These are phyloP conservation scores for Ophiocordyceps polyrhachis-furcata DNA, from an alignment of 2,329 filamentous ascomycete genomes.

Conservation along the genomic window DNA sequence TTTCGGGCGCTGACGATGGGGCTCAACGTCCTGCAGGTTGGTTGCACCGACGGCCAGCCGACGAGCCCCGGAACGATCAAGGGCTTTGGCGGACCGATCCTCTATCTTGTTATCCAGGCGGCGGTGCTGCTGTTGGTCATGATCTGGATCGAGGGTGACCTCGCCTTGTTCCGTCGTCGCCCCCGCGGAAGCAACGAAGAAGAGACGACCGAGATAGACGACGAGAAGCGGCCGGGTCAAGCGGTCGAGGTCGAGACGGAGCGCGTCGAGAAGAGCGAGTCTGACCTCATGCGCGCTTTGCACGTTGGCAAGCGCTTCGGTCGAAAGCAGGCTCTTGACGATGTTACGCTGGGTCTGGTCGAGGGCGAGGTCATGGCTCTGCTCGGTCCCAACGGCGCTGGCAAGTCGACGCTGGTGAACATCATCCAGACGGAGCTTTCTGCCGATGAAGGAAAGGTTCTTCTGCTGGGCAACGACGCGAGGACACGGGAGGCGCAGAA, in stretches of 20 bases:
- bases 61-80: constrained; percentile 50
- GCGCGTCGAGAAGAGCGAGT: constrained; percentile 32
- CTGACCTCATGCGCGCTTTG: constrained; percentile 50
- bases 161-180: constrained; percentile 8
- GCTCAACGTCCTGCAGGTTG: constrained; percentile 59
- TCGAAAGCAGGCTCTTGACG: constrained; percentile 45
- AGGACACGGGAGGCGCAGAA: constrained; percentile 35
- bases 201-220: neutral
- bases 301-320: constrained; percentile 61
- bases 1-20: constrained; percentile 52
- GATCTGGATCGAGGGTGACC: constrained; percentile 60
- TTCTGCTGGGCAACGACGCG: constrained; percentile 55
- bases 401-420: constrained; percentile 49
- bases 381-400: too few species aligned
- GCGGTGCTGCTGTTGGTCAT: constrained; percentile 47
- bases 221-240: neutral
- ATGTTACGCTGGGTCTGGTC: too few species aligned
- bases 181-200: neutral
- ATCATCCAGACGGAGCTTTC: constrained; percentile 64
- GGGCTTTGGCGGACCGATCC: constrained; percentile 57
- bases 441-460: constrained; percentile 45
- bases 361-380: too few species aligned
- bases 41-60: constrained; percentile 41
- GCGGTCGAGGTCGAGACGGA: constrained; percentile 31
- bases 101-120: constrained; percentile 58